phyloP scores from a whole-genome alignment of 1,284 basidiomycete species.

The Albatrellus sp. region DNA sequence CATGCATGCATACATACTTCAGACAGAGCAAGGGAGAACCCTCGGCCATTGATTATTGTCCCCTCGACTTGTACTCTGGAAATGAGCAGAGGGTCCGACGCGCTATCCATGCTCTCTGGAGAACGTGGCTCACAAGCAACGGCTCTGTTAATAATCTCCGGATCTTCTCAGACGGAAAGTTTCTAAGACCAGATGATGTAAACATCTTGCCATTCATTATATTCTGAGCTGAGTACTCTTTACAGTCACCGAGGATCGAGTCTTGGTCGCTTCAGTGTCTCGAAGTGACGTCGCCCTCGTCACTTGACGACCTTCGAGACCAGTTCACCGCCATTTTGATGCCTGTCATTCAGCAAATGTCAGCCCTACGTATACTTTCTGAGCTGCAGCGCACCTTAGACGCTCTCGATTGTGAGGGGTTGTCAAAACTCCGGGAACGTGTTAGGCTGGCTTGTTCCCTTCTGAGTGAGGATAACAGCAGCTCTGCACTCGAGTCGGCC shows the following conservation, averaged over 20 bases:
- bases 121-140: slow-evolving; percentile 50
- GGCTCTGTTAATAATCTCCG: slow-evolving; percentile 71
- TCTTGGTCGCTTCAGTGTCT: not conserved
- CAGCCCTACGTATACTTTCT: not conserved
- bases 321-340: not conserved
- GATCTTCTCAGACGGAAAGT: slow-evolving; percentile 58
- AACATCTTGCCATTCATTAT: not conserved
- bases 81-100: slow-evolving; percentile 40
- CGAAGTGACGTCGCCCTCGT: not conserved
- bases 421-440: not conserved
- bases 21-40: slow-evolving; percentile 26
- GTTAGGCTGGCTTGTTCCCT: not conserved
- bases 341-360: not conserved
- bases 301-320: not conserved
- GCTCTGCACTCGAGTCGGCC: not conserved
- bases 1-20: slow-evolving; percentile 76
- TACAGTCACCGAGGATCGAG: too few relatives aligned
- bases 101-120: slow-evolving; percentile 67
- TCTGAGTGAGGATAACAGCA: not conserved
- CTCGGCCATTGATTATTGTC: slow-evolving; percentile 59
- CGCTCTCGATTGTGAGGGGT: slow-evolving; percentile 2
- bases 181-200: slow-evolving; percentile 51
- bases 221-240: not conserved
- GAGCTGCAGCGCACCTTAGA: slow-evolving; percentile 3
- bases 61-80: slow-evolving; percentile 76